Percentiles rank a stretch among this genome's conserved stretches.
These are phyloP conservation scores for Russula sp. DNA, from an alignment of 768 basidiomycete genomes.

Conservation along the genomic window DNA sequence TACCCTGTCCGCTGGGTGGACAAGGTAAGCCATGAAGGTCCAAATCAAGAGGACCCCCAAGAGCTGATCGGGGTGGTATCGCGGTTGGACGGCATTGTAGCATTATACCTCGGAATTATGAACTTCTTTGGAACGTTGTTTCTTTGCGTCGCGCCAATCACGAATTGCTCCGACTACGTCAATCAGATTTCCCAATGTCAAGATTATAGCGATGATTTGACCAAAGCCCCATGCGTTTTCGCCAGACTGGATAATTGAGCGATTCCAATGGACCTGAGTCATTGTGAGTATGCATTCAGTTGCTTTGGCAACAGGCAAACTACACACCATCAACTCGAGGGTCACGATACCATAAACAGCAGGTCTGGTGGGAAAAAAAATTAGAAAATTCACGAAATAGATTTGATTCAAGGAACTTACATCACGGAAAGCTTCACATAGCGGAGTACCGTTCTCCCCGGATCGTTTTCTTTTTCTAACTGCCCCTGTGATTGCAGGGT, in stretches of 20 bases:
- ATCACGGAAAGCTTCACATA: background rate
- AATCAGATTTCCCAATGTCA: constrained; percentile 7
- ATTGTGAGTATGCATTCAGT: background rate
- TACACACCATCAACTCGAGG: constrained; percentile 18
- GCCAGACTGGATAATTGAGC: constrained; percentile 4
- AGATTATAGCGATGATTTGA: constrained; percentile 13
- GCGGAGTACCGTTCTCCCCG: no score
- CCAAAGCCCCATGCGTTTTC: constrained; percentile 19
- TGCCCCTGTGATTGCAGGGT: background rate
- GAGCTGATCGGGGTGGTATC: background rate
- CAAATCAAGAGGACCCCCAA: background rate
- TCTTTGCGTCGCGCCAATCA: background rate
- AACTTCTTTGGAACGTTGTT: background rate
- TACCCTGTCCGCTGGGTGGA: background rate
- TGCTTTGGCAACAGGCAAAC: background rate
- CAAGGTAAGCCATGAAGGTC: background rate
- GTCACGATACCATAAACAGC: constrained; percentile 14
- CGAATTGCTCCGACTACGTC: background rate
- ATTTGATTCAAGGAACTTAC: constrained; percentile 1
- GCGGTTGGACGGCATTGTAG: background rate
- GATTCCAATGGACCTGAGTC: constrained; percentile 15
- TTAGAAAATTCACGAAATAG: background rate
- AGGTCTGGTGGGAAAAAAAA: background rate
- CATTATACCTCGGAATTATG: background rate
- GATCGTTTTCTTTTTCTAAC: background rate